Evolutionary conservation across 306 rosid species (phyloP), one percentile per base, ranked within the genome.

Genomic region (Medicago lupulina): DNA sequence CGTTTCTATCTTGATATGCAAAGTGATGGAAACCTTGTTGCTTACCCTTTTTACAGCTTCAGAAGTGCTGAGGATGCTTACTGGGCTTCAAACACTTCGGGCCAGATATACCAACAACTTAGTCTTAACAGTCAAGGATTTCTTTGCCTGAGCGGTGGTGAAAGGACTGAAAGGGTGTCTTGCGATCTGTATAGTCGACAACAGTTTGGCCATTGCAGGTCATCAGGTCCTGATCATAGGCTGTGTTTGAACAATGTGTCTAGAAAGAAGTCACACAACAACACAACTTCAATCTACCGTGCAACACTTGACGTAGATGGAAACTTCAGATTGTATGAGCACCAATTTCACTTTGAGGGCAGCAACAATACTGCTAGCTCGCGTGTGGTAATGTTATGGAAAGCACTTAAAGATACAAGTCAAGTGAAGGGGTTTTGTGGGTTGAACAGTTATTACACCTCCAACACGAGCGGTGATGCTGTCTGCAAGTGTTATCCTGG

Each of bases 401-500:
- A 17, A 3, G 44, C 88, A 43, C 1, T 34, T 2, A 7, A 17
- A 49, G 60, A 31, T 51, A 39, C 7, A 57, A 81, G 88, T 70
- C 53, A 28, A 17, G 40, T 84, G n/a, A 78, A 64, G 2, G 83
- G 85, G 8, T 5, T 67, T 13, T 81, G 85, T 70, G 88, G 88
- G 9, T 64, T 81, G 4, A 81, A 84, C 79, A 81, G 83, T 57
- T 85, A 81, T 8, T 85, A 85, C 74, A 55, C 69, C 1, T 43
- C 4, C 25, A 38, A 28, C 28, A 14, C 0, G 4, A 23, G 61
- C 1, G 44, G 67, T 6, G 7, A 39, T 16, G 76, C 59, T 53
- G n/a, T 1, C 3, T 85, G 88, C n/a, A 1, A 55, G 1, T 81
- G 85, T 75, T 81, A 23, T 70, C 88, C 74, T 47, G 81, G 88